Percentiles rank a stretch among this genome's conserved stretches.
These are phyloP conservation scores for Eimeria brunetti DNA, from an alignment of 169 alveolate genomes.

Conservation along the genomic window DNA sequence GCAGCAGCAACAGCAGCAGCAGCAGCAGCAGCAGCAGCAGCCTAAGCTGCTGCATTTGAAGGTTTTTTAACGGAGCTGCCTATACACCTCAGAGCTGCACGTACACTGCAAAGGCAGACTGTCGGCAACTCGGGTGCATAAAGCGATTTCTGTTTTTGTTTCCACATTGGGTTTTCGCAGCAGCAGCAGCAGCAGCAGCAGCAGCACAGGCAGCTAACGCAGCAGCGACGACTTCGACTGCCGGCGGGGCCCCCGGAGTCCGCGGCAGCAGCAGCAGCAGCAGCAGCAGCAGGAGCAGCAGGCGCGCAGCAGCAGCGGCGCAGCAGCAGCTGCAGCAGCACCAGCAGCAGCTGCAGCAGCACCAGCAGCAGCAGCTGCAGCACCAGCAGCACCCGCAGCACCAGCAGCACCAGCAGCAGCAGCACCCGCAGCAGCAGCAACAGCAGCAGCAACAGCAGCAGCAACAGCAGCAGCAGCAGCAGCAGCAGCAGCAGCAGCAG, in stretches of 20 bases:
- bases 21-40: neutral
- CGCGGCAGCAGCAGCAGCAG: constrained; percentile 1
- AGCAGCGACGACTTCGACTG: too few species aligned
- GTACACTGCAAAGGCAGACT: too few species aligned
- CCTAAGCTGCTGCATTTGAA: neutral
- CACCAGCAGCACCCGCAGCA: too few species aligned
- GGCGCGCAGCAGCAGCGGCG: neutral
- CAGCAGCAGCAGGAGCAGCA: neutral
- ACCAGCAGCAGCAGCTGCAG: too few species aligned
- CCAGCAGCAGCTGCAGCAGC: constrained; percentile 5
- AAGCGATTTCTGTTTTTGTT: neutral
- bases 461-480: constrained; percentile 25
- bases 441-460: constrained; percentile 44
- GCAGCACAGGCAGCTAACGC: too few species aligned
- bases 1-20: neutral
- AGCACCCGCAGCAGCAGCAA: too few species aligned
- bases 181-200: neutral
- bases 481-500: constrained; percentile 8
- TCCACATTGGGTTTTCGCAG: neutral
- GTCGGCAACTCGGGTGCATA: too few species aligned
- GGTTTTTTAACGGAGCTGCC: neutral
- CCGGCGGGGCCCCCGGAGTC: too few species aligned
- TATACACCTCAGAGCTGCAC: too few species aligned
- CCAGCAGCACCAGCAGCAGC: too few species aligned
- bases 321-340: constrained; percentile 1